These are phyloP conservation scores for Candida tallmaniae DNA, from an alignment of 805 yeast species.

Conservation along the genomic window DNA sequence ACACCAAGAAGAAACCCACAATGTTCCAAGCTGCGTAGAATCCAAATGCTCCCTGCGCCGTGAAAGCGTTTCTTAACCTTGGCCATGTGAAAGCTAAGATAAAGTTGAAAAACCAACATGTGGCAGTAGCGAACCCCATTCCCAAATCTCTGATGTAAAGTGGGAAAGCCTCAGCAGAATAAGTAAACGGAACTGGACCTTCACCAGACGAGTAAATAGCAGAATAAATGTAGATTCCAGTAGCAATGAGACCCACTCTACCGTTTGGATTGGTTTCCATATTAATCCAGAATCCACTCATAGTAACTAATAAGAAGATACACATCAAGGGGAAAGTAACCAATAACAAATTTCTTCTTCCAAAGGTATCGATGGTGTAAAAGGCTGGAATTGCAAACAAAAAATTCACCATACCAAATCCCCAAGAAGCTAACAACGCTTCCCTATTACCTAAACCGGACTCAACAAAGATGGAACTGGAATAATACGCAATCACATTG, in stretches of 20 bases:
- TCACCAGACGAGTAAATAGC: conserved; percentile 78
- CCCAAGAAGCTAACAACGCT: conserved; percentile 78
- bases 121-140: conserved; percentile 74
- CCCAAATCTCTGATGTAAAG: conserved; percentile 76
- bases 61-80: conserved; percentile 57
- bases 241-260: conserved; percentile 61
- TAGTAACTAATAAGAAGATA: conserved; percentile 55
- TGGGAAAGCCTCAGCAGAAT: conserved; percentile 80
- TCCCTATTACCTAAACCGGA: conserved; percentile 59
- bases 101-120: conserved; percentile 71
- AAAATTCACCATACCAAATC: conserved; percentile 79
- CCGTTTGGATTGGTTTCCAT: conserved; percentile 39
- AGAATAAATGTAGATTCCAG: conserved; percentile 71
- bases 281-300: conserved; percentile 69
- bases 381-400: conserved; percentile 81
- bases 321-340: conserved; percentile 62
- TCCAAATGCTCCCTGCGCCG: conserved; percentile 82
- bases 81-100: conserved; percentile 78
- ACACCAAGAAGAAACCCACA: conserved; percentile 63
- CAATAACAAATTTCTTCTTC: conserved; percentile 60
- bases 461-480: conserved; percentile 67
- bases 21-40: conserved; percentile 86
- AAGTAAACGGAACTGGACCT: conserved; percentile 88
- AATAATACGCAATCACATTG: conserved; percentile 83
- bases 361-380: conserved; percentile 71